Conservation (phyloP, 2,329 filamentous ascomycete genomes). For the Pseudogymnoascus sp. region DNA sequence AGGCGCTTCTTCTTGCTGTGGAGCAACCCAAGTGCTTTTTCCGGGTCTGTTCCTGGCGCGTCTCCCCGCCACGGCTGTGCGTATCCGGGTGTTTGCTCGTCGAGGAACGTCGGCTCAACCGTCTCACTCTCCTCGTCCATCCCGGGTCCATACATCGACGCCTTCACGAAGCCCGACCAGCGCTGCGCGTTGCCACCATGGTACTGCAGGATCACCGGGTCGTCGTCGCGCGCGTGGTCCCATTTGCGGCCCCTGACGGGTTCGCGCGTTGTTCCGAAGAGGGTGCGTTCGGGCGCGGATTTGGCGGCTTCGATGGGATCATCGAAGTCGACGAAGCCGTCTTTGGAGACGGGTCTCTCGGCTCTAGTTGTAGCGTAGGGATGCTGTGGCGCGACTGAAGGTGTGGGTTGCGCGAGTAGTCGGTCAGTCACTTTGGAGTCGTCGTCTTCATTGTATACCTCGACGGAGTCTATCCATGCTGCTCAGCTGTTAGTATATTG, state of each 20-base stretch:
- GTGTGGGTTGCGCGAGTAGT: conserved; percentile 21
- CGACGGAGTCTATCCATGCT: conserved; percentile 30
- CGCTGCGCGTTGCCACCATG: conserved; percentile 19
- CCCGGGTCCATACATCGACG: conserved; percentile 27
- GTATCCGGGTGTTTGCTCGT: conserved; percentile 28
- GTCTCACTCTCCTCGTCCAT: conserved; percentile 21
- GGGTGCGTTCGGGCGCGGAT: conserved; percentile 24
- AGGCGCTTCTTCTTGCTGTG: conserved; percentile 24
- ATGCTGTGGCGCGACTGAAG: conserved; percentile 26
- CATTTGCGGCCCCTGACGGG: conserved; percentile 30
- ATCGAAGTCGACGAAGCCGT: conserved; percentile 27
- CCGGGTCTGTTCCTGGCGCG: conserved; percentile 22
- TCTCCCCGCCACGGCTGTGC: conserved; percentile 30
- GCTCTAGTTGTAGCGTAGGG: conserved; percentile 18
- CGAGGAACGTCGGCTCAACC: conserved; percentile 25
- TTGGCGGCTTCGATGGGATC: conserved; percentile 19
- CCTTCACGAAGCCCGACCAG: conserved; percentile 27
- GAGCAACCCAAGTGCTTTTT: conserved; percentile 23
- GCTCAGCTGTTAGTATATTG: conserved; percentile 12
- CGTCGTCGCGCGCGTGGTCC: conserved; percentile 29
- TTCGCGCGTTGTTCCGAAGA: conserved; percentile 27
- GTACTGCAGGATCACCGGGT: conserved; percentile 29
- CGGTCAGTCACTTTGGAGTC: conserved; percentile 17
- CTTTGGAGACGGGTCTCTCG: conserved; percentile 13
- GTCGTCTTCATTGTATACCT: conserved; percentile 21